Evolutionary conservation across 805 yeast genomes (phyloP), one percentile per base, ranked within the genome.

Genomic region (Zygotorulaspora sp.): DNA sequence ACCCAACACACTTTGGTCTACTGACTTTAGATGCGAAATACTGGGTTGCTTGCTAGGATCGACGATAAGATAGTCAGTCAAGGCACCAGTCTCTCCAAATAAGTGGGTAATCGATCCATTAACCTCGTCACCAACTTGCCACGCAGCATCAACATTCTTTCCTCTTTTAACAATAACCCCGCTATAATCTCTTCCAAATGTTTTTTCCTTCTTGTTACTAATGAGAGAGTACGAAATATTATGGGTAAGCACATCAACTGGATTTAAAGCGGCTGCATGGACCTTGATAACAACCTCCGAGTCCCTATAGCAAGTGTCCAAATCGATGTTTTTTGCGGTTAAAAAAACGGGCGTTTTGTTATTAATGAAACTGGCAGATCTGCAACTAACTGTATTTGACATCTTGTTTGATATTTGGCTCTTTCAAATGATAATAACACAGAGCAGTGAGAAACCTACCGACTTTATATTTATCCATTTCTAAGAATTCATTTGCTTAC

Each of bases 11-110:
- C 16, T 35, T 32, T 10, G 36, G 31, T 14, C 38, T 31, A 11
- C 30, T 6, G 12, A 30, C 19, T 12, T 32, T 30, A 68, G 60
- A 32, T 64, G 65, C 24, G 67, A 56, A 19, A 71, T 50, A 2
- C 65, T 60, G 2, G 39, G 23, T 3, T 53, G 43, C 5, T 48
- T 52, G 3, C 22, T 3, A 4, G 65, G 62, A 36, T 75, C 67
- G 14, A 74, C 29, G 14, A 68, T 45, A 21, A 74, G 37, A 48
- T 74, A 77, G 45, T 76, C 74, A 3, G 67, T 45, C n/a, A 70
- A 48, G 1, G 81, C 47, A 20, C 80, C 81, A 19, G 47, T 51
- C 6, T 32, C 33, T 8, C 57, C 48, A 16, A 35, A 60, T 2
- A 51, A 0, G 12, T 50, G 58, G 9, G 38, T 44, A 28, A 43